Percentiles rank a stretch among this genome's conserved stretches.
Conservation (phyloP, 2,329 filamentous ascomycete species). For the Cytospora leucostoma region DNA sequence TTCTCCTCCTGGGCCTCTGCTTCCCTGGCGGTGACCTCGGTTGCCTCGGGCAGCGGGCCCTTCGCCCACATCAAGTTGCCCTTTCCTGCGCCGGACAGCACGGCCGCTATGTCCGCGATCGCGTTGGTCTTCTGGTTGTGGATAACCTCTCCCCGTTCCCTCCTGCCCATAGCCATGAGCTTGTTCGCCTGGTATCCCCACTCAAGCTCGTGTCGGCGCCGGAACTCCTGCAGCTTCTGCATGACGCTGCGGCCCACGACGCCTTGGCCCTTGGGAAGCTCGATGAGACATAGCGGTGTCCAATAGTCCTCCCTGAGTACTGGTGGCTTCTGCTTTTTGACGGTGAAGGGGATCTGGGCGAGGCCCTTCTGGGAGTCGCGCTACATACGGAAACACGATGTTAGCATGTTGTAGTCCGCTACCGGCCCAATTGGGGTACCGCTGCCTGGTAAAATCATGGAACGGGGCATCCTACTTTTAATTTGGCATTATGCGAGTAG, state of each 20-base stretch:
- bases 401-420: not conserved
- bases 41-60: conserved; percentile 2
- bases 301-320: conserved; percentile 70
- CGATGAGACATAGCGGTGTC: conserved; percentile 60
- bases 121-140: conserved; percentile 63
- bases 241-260: conserved; percentile 60
- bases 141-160: conserved; percentile 53
- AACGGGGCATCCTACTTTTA: conserved; percentile 17
- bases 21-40: conserved; percentile 3
- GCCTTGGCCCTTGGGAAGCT: conserved; percentile 55
- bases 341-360: conserved; percentile 57
- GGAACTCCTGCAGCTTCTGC: conserved; percentile 66
- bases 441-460: not conserved
- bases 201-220: conserved; percentile 61
- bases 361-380: conserved; percentile 25
- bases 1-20: conserved; percentile 19
- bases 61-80: conserved; percentile 50
- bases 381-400: not conserved
- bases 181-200: conserved; percentile 54
- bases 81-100: conserved; percentile 53
- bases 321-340: conserved; percentile 65
- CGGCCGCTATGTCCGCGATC: conserved; percentile 64
- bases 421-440: not conserved
- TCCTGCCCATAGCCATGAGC: conserved; percentile 41
- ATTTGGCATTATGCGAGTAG: conserved; percentile 49